These are phyloP conservation scores for Fusarium domesticum DNA, from an alignment of 2,329 filamentous ascomycete genomes.

Conservation along the genomic window DNA sequence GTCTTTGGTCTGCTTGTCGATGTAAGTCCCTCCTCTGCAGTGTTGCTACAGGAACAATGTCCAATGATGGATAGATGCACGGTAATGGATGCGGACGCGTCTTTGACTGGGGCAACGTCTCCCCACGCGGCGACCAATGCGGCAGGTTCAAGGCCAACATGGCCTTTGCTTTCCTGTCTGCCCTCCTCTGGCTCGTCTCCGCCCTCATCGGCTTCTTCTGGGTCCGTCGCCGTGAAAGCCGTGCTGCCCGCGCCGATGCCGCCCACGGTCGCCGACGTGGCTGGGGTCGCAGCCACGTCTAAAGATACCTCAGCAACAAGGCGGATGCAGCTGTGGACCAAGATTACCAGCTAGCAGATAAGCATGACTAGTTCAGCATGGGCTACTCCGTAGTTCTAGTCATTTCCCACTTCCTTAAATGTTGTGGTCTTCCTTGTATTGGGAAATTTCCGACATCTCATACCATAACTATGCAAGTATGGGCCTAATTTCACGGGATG, in stretches of 20 bases:
- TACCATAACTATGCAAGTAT: not conserved
- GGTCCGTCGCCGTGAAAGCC: constrained; percentile 42
- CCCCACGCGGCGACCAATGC: constrained; percentile 51
- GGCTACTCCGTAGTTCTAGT: too few relatives aligned
- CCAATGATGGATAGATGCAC: constrained; percentile 37
- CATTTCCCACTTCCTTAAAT: too few relatives aligned
- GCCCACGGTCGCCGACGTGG: constrained; percentile 33
- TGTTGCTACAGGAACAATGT: too few relatives aligned
- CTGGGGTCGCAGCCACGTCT: constrained; percentile 46
- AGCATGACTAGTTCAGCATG: too few relatives aligned
- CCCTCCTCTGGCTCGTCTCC: constrained; percentile 67
- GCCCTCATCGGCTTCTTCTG: constrained; percentile 56
- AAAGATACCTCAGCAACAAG: constrained; percentile 11
- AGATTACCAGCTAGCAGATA: too few relatives aligned
- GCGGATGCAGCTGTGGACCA: too few relatives aligned
- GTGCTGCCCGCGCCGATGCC: constrained; percentile 33
- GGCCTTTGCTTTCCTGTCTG: constrained; percentile 69
- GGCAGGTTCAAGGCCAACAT: constrained; percentile 67
- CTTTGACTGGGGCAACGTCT: constrained; percentile 59
- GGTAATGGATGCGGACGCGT: constrained; percentile 51
- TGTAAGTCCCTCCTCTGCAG: constrained; percentile 40
- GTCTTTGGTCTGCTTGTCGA: constrained; percentile 65
- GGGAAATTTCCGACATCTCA: not conserved
- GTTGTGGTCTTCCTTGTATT: not conserved
- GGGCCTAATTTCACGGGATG: not conserved